These are phyloP conservation scores for Mortierella alpina DNA, from an alignment of 192 early-diverging fungal genomes.

Conservation along the genomic window DNA sequence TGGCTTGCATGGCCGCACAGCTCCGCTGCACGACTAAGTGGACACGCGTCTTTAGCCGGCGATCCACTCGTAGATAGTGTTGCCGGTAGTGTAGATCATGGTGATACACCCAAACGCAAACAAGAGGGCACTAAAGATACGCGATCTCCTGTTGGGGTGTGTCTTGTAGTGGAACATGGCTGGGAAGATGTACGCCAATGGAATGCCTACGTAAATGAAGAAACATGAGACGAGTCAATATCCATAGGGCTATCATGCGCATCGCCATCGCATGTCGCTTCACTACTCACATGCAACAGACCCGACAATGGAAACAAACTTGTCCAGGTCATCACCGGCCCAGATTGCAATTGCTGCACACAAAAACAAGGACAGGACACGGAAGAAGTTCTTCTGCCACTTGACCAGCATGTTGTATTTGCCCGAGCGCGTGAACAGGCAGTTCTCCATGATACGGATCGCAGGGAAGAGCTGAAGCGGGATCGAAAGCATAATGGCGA, in stretches of 20 bases:
- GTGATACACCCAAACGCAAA: slow-evolving; percentile 76
- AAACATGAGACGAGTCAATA: not conserved
- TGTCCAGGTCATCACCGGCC: slow-evolving; percentile 81
- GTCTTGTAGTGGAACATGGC: slow-evolving; percentile 83
- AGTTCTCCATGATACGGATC: slow-evolving; percentile 92
- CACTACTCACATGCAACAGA: slow-evolving; percentile 45
- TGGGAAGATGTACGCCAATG: slow-evolving; percentile 88
- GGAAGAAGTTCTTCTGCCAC: slow-evolving; percentile 88
- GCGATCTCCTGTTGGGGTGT: slow-evolving; percentile 62
- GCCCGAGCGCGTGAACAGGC: slow-evolving; percentile 85
- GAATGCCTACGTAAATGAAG: slow-evolving; percentile 57
- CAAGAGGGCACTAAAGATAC: slow-evolving; percentile 68
- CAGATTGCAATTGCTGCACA: slow-evolving; percentile 82
- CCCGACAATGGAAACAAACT: slow-evolving; percentile 73
- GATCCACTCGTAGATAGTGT: slow-evolving; percentile 76
- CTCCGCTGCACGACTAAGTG: slow-evolving; percentile 3
- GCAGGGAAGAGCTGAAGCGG: slow-evolving; percentile 94
- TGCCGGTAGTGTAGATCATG: slow-evolving; percentile 84
- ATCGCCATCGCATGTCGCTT: not conserved
- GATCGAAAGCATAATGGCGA: slow-evolving; percentile 94
- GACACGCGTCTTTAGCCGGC: not conserved
- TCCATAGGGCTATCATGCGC: not conserved
- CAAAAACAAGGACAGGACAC: slow-evolving; percentile 70
- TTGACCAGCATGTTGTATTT: slow-evolving; percentile 84
- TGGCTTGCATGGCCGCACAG: not conserved